Percentiles rank a stretch among this genome's conserved stretches.
These are phyloP conservation scores for Xerocomus brunneocitrinus DNA, from an alignment of 768 basidiomycete species.

Conservation along the genomic window DNA sequence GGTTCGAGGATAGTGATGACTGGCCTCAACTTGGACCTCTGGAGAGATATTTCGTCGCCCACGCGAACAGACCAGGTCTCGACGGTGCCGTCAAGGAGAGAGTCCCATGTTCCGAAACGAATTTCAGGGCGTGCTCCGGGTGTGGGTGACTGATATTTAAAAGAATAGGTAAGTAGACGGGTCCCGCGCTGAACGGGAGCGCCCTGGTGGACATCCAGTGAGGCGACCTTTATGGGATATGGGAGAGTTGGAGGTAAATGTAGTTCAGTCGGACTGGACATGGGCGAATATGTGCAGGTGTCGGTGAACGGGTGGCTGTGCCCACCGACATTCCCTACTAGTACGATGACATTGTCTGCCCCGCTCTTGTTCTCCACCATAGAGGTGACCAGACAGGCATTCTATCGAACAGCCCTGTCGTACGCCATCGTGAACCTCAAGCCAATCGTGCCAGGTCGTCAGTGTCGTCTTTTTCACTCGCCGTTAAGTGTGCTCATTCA, in stretches of 20 bases:
- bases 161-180: slow-evolving; percentile 81
- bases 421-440: slow-evolving; percentile 94
- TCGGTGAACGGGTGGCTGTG: slow-evolving; percentile 20
- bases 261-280: slow-evolving; percentile 67
- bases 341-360: slow-evolving; percentile 10
- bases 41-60: slow-evolving; percentile 60
- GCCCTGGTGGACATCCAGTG: slow-evolving; percentile 50
- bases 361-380: slow-evolving; percentile 69
- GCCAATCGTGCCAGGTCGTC: slow-evolving; percentile 91
- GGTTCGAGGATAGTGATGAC: slow-evolving; percentile 75
- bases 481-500: not conserved
- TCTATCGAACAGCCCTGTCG: slow-evolving; percentile 63
- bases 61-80: slow-evolving; percentile 63
- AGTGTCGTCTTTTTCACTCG: slow-evolving; percentile 30
- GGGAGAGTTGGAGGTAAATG: slow-evolving; percentile 74
- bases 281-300: slow-evolving; percentile 23
- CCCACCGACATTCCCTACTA: not conserved
- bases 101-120: slow-evolving; percentile 89
- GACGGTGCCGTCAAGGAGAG: slow-evolving; percentile 75
- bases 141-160: slow-evolving; percentile 49
- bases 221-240: slow-evolving; percentile 80
- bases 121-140: slow-evolving; percentile 53
- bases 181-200: slow-evolving; percentile 61
- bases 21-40: slow-evolving; percentile 54
- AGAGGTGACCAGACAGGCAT: slow-evolving; percentile 72